These are phyloP conservation scores for Maudiozyma serrabonitensis DNA, from an alignment of 805 yeast genomes.

Conservation along the genomic window DNA sequence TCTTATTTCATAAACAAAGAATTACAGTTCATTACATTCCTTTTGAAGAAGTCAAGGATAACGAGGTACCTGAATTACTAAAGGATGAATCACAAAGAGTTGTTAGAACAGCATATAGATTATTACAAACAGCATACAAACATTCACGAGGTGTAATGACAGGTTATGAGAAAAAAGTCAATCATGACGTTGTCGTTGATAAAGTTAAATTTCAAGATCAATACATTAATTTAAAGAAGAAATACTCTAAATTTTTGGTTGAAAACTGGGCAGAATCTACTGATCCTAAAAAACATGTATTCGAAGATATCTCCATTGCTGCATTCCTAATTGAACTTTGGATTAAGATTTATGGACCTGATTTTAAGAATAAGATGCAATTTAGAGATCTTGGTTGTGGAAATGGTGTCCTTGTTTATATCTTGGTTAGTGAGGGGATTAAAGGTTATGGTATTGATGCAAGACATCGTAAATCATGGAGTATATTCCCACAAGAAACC, in stretches of 20 bases:
- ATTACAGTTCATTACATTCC: conserved; percentile 73
- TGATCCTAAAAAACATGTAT: conserved; percentile 91
- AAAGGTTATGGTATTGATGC: conserved; percentile 85
- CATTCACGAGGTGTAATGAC: conserved; percentile 76
- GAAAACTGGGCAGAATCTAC: conserved; percentile 88
- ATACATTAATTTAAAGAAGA: conserved; percentile 71
- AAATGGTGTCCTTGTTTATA: conserved; percentile 75
- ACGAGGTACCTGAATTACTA: conserved; percentile 13
- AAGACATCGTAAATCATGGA: conserved; percentile 82
- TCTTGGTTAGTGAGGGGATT: conserved; percentile 70
- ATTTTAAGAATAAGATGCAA: conserved; percentile 34
- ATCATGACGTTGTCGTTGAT: conserved; percentile 78
- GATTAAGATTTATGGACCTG: conserved; percentile 40
- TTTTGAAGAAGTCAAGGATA: conserved; percentile 27
- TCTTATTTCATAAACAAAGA: conserved; percentile 38
- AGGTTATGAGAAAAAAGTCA: conserved; percentile 82
- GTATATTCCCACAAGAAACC: conserved; percentile 55
- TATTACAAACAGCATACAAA: conserved; percentile 68
- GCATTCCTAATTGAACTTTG: conserved; percentile 87
- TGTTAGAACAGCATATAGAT: conserved; percentile 70
- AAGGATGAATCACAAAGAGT: conserved; percentile 44
- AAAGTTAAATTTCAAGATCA: conserved; percentile 75
- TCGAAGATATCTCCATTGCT: conserved; percentile 92
- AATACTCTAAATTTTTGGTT: conserved; percentile 65
- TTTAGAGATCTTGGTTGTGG: conserved; percentile 94